Evolutionary conservation across 192 early-diverging fungal genomes (phyloP), one percentile per base, ranked within the genome.

Genomic region (Piromyces sp.): DNA sequence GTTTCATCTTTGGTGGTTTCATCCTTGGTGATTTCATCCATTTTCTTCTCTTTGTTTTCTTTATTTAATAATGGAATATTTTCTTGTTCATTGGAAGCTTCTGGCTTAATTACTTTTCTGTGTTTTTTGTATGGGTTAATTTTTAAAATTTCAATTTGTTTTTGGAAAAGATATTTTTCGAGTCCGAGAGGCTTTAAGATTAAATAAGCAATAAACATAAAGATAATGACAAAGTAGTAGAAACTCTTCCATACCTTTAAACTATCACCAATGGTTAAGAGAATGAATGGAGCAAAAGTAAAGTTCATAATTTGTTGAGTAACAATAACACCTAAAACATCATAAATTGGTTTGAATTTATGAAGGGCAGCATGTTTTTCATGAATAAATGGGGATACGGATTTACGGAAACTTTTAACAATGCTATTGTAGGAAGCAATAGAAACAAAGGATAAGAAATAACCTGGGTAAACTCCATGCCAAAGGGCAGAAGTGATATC

Each of bases 381-480:
- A n/a, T 68, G 51, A 68, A 68, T 68, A 9, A 68, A 68, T n/a
- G 51, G 51, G 1, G 51, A 68, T 22, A 68, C 51, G 0, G 51
- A 68, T 68, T 68, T 68, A 68, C 51, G 51, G 26, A 68, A 68
- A 68, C 51, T 68, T 17, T 68, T 68, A 68, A 68, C 51, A n/a
- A 68, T 68, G 2, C 26, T 17, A n/a, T 68, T 68, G 9, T 68
- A 68, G 26, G 51, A 11, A 68, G 51, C 51, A 28, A n/a, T 9
- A 28, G 51, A 68, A 68, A 68, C 3, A 17, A 68, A 68, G 4
- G 51, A 1, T 68, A 68, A 68, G 51, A 68, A 95, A 84, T 95
- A 95, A 30, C 93, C 95, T 15, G 94, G 93, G 83, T 93, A 93
- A 86, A 97, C 97, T 36, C 97, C 97, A 83, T 99, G 97, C 97